Evolutionary conservation across 495 filamentous ascomycete species (phyloP).

Genomic region (Xylona heveae): DNA sequence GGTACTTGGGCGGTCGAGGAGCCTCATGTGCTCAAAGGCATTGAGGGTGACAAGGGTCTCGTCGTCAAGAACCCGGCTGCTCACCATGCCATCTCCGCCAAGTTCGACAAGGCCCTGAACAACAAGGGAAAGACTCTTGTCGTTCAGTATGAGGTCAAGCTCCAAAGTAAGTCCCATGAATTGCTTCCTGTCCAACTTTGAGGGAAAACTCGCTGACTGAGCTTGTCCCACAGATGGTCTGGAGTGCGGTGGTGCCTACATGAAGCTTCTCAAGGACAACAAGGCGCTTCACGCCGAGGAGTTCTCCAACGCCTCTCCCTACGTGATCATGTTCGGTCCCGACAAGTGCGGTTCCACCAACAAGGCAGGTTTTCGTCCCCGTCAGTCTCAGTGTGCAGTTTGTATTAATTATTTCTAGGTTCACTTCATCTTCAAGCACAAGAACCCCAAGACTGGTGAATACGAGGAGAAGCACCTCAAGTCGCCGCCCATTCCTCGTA

Average conservation of each 20-base stretch:
- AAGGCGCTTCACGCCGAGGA: conserved; percentile 92
- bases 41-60: conserved; percentile 89
- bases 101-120: conserved; percentile 90
- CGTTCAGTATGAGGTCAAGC: conserved; percentile 98
- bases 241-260: conserved; percentile 95
- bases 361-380: conserved; percentile 59
- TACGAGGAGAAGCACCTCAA: conserved; percentile 99
- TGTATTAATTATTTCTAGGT: conserved; percentile 27
- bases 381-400: background rate
- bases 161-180: conserved; percentile 53
- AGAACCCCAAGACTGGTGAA: conserved; percentile 99
- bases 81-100: conserved; percentile 98
- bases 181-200: conserved; percentile 8
- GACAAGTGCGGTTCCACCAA: conserved; percentile 99
- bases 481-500: conserved; percentile 62
- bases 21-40: conserved; percentile 77
- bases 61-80: conserved; percentile 93
- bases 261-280: conserved; percentile 98
- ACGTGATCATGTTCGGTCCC: conserved; percentile 99
- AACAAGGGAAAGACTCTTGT: conserved; percentile 94
- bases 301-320: conserved; percentile 93
- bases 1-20: conserved; percentile 96
- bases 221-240: conserved; percentile 44
- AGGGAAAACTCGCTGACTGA: background rate
- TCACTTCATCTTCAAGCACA: conserved; percentile 99